These are phyloP conservation scores for Galerina marginata DNA, from an alignment of 768 basidiomycete species.

Conservation along the genomic window DNA sequence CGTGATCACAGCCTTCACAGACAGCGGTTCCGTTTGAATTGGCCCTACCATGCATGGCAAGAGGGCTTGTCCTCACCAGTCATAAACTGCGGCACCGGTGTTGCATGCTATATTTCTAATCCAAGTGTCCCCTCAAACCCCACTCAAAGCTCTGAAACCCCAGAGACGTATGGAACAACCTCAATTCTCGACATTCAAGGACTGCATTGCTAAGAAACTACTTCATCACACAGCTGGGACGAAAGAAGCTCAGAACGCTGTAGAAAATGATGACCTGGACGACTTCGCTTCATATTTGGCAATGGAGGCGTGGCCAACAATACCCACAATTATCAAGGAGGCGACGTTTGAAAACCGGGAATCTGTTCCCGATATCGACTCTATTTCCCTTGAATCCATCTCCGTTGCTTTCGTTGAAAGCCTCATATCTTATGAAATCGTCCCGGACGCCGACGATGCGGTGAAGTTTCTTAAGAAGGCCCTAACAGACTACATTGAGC, in stretches of 20 bases:
- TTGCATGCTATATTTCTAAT: too few relatives aligned
- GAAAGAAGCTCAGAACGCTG: conserved; percentile 5
- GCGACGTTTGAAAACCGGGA: conserved; percentile 43
- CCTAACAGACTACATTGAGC: conserved; percentile 46
- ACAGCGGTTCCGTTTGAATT: too few relatives aligned
- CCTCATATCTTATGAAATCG: conserved; percentile 53
- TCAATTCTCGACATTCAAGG: conserved; percentile 46
- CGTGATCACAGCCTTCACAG: too few relatives aligned
- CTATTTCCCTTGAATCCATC: not conserved
- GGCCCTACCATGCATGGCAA: too few relatives aligned
- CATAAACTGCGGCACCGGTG: too few relatives aligned
- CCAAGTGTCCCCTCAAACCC: too few relatives aligned
- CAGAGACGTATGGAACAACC: not conserved
- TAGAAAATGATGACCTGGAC: conserved; percentile 39
- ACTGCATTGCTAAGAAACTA: conserved; percentile 44
- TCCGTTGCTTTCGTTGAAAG: conserved; percentile 27
- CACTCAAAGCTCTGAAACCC: not conserved
- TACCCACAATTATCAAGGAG: conserved; percentile 44
- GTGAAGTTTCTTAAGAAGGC: conserved; percentile 44
- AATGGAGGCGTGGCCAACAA: conserved; percentile 50
- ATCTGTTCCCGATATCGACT: not conserved
- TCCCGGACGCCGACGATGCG: conserved; percentile 46
- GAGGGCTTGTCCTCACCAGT: too few relatives aligned
- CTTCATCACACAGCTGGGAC: conserved; percentile 7
- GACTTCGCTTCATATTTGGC: conserved; percentile 62